Evolutionary conservation across 2,329 filamentous ascomycete species (phyloP), one percentile per base, ranked within the genome.

Genomic region (Fusarium agapanthi): DNA sequence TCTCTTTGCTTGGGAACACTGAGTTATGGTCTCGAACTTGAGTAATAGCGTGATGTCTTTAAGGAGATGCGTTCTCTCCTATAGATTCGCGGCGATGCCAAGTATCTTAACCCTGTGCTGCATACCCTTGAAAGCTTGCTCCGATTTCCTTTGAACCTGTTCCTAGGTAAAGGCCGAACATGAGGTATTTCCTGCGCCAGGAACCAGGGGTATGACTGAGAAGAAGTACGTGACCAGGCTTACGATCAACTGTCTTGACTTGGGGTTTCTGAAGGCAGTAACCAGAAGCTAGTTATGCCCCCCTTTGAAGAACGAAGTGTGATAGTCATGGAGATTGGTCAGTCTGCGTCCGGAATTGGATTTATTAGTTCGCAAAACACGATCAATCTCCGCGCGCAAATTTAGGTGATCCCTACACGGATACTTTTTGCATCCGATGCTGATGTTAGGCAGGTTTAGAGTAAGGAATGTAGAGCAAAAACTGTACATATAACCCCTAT

Each of bases 271-370:
- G 41, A 84, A 81, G 16, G 89, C 80, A 60, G 88, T 78, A 22
- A 85, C 81, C 11, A 89, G 78, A 30, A 89, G 80, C 88, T 87
- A 90, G 13, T 83, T 82, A 44, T 85, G 82, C 7, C 87, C 87
- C 14, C 85, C 84, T 69, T 86, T 80, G 12, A 85, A 76, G 4
- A 87, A 68, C 4, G 81, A 80, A 0, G 88, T 87, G 5, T 82
- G 82, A 76, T 89, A 89, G 15, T 18, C 34, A 8, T 35, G 16
- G 34, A 35, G 16, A 35, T 35, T 35, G 34, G 34, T 10, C 34
- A 35, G 16, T 35, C 18, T 35, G 34, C 16, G 16, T 35, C 34
- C 34, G 34, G 34, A 35, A 35, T 18, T 35, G 34, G 34, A 35
- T 35, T 35, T 18, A 35, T 35, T 18, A 35, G 34, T 0, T 16